Percentiles rank a stretch among this genome's conserved stretches.
These are phyloP conservation scores for Apostasia shenzhenica DNA, from an alignment of 106 monocot genomes.

Conservation along the genomic window DNA sequence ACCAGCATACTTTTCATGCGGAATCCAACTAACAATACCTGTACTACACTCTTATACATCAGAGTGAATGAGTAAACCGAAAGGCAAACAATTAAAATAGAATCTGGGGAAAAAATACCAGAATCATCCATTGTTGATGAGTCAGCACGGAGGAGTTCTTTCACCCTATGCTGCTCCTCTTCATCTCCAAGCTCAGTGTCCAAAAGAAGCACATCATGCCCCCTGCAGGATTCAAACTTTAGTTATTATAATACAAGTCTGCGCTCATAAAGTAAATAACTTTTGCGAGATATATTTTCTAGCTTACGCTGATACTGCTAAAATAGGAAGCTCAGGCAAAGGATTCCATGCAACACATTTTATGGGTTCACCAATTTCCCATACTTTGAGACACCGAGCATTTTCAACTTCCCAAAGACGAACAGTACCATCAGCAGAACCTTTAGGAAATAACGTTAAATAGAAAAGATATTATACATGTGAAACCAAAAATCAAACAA, in stretches of 20 bases:
- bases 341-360: conserved; percentile 92
- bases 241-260: neutral
- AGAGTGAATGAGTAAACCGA: conserved; percentile 7
- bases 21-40: conserved; percentile 63
- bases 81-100: neutral
- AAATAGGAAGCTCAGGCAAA: conserved; percentile 54
- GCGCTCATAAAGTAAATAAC: neutral
- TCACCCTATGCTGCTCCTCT: conserved; percentile 49
- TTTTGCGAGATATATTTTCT: neutral
- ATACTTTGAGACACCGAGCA: conserved; percentile 75
- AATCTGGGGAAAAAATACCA: conserved; percentile 17
- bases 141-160: conserved; percentile 50
- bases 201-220: conserved; percentile 81
- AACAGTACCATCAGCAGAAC: conserved; percentile 84
- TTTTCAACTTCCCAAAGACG: conserved; percentile 95
- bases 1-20: conserved; percentile 57
- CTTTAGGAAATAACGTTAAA: conserved; percentile 28
- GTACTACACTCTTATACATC: conserved; percentile 26
- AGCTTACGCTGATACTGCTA: conserved; percentile 70
- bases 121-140: conserved; percentile 24
- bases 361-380: conserved; percentile 75
- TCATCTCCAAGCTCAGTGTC: conserved; percentile 75
- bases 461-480: neutral
- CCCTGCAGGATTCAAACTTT: conserved; percentile 32
- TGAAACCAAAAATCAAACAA: neutral